Evolutionary conservation across 2,329 filamentous ascomycete genomes (phyloP).

Genomic region (Fusarium sp.): DNA sequence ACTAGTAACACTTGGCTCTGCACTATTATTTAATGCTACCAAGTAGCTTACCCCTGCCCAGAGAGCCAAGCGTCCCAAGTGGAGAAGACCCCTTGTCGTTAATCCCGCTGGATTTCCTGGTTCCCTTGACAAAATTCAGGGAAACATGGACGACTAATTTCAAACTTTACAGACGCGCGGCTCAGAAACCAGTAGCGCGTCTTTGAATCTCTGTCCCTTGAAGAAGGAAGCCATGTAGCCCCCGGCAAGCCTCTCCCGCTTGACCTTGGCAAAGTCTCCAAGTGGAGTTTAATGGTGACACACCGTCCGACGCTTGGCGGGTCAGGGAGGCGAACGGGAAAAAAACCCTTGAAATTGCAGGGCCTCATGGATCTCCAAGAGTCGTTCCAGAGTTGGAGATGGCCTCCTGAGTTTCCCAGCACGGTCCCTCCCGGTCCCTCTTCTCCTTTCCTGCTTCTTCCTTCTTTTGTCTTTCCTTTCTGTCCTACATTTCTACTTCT

Average conservation of each 20-base stretch:
- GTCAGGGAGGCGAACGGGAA: neutral
- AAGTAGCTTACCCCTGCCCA: neutral
- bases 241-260: slow-evolving; percentile 32
- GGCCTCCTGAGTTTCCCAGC: slow-evolving; percentile 38
- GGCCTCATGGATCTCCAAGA: slow-evolving; percentile 3
- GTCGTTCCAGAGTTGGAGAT: slow-evolving; percentile 34
- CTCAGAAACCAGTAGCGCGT: neutral
- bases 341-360: slow-evolving; percentile 24
- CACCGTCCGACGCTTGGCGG: neutral
- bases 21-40: neutral
- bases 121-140: neutral
- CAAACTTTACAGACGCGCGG: slow-evolving; percentile 3
- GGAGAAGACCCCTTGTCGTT: neutral
- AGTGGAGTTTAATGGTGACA: slow-evolving; percentile 22
- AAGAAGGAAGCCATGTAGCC: neutral
- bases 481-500: neutral
- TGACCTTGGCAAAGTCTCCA: slow-evolving; percentile 23
- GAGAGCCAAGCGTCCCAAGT: neutral
- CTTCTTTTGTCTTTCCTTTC: slow-evolving; percentile 1
- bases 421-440: neutral
- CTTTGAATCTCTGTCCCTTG: neutral
- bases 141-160: neutral
- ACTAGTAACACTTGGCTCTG: neutral
- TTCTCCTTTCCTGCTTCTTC: slow-evolving; percentile 22
- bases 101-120: neutral